Evolutionary conservation across 176 grass and related monocot genomes (phyloP), one percentile per base, ranked within the genome.

Genomic region (Phoenix dactylifera): DNA sequence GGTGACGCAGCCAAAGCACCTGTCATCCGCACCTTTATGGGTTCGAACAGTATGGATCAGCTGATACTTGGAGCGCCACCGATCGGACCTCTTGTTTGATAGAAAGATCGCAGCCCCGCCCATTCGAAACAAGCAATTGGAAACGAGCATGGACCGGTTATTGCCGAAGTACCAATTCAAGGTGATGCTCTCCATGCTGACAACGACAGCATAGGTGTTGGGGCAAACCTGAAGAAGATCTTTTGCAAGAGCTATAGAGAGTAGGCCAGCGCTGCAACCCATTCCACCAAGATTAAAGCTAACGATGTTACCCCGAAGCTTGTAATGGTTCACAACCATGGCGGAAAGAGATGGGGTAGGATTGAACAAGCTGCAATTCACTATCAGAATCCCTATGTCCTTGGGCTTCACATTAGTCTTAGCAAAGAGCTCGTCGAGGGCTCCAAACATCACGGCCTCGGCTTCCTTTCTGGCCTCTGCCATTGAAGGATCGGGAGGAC

Each of bases 111-210:
- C 59, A 35, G 59, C 59, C 7, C 59, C 59, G 3, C 59, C 59
- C 59, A 61, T 44, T 6, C 59, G 59, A 29, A 61, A 61, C 59
- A 61, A 61, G 28, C 59, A 61, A 29, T 61, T 61, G 59, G 59
- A 61, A 35, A 61, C 59, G 5, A 61, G 59, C 59, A 61, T 61
- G 59, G 59, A 61, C 18, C 59, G 59, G 59, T 44, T 61, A 18
- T 61, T 61, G 16, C 59, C 59, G 6, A 61, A 61, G 25, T 61
- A 61, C 59, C 59, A 61, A 29, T 61, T 61, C 59, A 61, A 44
- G 15, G 59, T 61, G 25, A 61, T 61, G 59, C 20, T 61, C 59
- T 61, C 59, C 59, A 61, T 61, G 59, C 59, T 61, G 59, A 61
- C 20, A 18, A 61, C 29, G 17, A 61, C 29, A 19, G 59, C 59